Evolutionary conservation across 345 rosid genomes (phyloP).

Genomic region (Gossypium bickii): DNA sequence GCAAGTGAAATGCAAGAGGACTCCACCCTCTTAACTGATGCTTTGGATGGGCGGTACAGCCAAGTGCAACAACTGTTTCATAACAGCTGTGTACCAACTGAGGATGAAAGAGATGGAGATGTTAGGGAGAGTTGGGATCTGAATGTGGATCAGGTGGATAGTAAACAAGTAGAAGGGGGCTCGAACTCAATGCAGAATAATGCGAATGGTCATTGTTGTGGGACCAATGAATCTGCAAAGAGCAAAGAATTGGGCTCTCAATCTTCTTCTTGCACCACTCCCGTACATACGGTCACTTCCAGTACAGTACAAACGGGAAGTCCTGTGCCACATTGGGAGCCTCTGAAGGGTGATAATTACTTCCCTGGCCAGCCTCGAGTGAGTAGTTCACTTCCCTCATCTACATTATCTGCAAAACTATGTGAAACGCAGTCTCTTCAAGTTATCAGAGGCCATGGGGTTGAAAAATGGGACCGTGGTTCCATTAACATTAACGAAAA

Average conservation of each 20-base stretch:
- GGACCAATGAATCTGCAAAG: conserved; percentile 26
- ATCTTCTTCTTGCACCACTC: conserved; percentile 32
- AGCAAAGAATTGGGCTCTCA: conserved; percentile 34
- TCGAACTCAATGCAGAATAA: conserved; percentile 29
- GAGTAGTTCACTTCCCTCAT: conserved; percentile 31
- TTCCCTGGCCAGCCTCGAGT: conserved; percentile 33
- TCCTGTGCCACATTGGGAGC: conserved; percentile 26
- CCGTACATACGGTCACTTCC: conserved; percentile 29
- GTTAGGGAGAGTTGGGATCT: conserved; percentile 19
- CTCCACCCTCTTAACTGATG: conserved; percentile 74
- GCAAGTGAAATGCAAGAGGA: conserved; percentile 50
- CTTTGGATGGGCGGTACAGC: conserved; percentile 40
- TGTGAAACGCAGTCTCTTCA: conserved; percentile 23
- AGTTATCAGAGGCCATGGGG: conserved; percentile 26
- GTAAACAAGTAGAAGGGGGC: conserved; percentile 27
- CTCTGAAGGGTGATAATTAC: conserved; percentile 28
- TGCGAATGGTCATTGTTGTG: conserved; percentile 22
- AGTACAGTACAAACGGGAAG: conserved; percentile 29
- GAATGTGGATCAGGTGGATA: conserved; percentile 15
- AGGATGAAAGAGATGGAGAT: conserved; percentile 25
- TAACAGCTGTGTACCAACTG: conserved; percentile 15
- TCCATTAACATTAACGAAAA: conserved; percentile 20
- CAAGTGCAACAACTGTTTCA: conserved; percentile 26
- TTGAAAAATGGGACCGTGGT: conserved; percentile 30
- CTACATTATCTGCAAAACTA: conserved; percentile 32